Evolutionary conservation across 176 grass and related monocot species (phyloP).

Genomic region (Rhynchospora breviuscula): DNA sequence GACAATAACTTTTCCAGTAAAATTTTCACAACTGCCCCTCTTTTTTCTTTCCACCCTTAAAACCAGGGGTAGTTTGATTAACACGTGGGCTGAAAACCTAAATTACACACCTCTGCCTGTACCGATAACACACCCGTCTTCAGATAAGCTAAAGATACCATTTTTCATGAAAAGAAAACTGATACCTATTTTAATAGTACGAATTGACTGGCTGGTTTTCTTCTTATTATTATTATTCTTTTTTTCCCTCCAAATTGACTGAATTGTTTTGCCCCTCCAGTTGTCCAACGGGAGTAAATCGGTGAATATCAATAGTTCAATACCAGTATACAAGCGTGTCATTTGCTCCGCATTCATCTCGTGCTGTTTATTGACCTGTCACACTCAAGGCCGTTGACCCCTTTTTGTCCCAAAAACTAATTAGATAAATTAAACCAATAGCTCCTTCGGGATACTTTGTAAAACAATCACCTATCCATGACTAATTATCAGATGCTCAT

Average conservation of each 20-base stretch:
- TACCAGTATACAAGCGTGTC: not conserved
- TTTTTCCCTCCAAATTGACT: not conserved
- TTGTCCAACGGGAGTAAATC: not conserved
- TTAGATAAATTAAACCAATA: not conserved
- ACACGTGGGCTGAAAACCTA: no score
- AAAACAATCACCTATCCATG: no score
- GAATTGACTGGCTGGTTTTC: not conserved
- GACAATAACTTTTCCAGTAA: no score
- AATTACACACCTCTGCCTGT: not conserved
- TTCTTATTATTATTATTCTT: no score
- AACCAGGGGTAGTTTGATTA: not conserved
- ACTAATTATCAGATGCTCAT: not conserved
- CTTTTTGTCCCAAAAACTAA: not conserved
- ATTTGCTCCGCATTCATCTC: not conserved
- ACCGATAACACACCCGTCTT: not conserved
- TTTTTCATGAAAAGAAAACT: not conserved
- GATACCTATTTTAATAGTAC: not conserved
- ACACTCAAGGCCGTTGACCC: not conserved
- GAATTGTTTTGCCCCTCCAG: not conserved
- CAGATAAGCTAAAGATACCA: not conserved
- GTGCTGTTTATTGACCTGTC: not conserved
- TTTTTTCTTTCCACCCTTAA: not conserved
- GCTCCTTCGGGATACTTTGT: not conserved
- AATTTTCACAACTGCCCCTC: no score
- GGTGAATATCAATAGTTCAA: not conserved